Conservation (phyloP, 805 yeast genomes). For the Myxozyma melibiosi region DNA sequence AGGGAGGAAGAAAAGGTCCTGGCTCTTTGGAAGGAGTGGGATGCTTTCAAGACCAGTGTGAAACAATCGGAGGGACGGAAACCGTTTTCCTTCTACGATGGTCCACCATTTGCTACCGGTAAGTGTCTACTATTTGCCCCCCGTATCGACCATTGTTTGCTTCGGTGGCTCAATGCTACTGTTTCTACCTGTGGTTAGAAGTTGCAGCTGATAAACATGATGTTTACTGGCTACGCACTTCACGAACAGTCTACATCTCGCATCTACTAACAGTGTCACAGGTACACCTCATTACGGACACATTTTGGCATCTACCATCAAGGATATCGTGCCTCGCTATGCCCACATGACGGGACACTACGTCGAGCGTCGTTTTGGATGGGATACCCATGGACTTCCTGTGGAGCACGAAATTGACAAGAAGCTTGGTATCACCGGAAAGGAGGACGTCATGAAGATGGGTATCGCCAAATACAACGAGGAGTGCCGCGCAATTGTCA, state of each 20-base stretch:
- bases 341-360: conserved; percentile 97
- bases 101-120: conserved; percentile 96
- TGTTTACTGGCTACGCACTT: no score
- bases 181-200: no score
- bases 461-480: conserved; percentile 93
- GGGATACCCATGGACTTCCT: conserved; percentile 99
- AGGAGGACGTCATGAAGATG: conserved; percentile 89
- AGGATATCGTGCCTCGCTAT: conserved; percentile 92
- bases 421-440: conserved; percentile 88
- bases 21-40: conserved; percentile 81
- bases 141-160: neutral
- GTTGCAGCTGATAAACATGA: no score
- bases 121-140: neutral
- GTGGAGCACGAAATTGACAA: conserved; percentile 99
- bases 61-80: conserved; percentile 83
- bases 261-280: neutral
- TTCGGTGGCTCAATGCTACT: neutral
- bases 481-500: conserved; percentile 95
- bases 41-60: conserved; percentile 89
- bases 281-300: conserved; percentile 99
- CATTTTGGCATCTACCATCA: conserved; percentile 92
- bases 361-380: conserved; percentile 97
- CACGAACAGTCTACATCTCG: no score
- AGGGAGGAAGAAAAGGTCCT: conserved; percentile 84
- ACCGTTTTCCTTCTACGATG: conserved; percentile 92